Percentiles rank a stretch among this genome's conserved stretches.
phyloP scores from a whole-genome alignment of 2,329 filamentous ascomycete genomes.

The Aspergillus pseudonomiae region DNA sequence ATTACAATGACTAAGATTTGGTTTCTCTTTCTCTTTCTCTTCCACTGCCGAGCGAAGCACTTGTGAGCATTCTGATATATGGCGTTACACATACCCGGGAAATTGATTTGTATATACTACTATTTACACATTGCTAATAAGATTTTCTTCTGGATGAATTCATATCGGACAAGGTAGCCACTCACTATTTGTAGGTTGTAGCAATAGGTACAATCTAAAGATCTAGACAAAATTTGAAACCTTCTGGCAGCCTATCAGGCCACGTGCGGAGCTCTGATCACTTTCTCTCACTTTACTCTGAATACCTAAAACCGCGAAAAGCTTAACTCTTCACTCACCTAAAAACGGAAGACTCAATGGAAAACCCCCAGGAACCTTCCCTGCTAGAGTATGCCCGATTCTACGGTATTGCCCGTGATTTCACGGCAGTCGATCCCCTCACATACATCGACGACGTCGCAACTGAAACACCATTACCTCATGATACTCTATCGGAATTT shows the following conservation, averaged over 20 bases:
- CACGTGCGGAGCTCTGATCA: background rate
- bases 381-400: slow-evolving; percentile 53
- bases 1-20: slow-evolving; percentile 57
- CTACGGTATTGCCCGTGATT: slow-evolving; percentile 46
- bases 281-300: background rate
- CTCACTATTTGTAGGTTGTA: background rate
- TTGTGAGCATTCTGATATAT: slow-evolving; percentile 7
- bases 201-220: background rate
- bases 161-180: background rate
- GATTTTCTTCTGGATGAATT: background rate
- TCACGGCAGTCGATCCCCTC: slow-evolving; percentile 33
- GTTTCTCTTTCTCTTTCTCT: background rate
- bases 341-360: slow-evolving; percentile 7
- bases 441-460: slow-evolving; percentile 21
- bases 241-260: background rate
- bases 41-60: slow-evolving; percentile 1
- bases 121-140: slow-evolving; percentile 1
- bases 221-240: too few relatives aligned
- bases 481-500: slow-evolving; percentile 24
- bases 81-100: slow-evolving; percentile 8
- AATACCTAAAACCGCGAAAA: background rate
- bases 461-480: slow-evolving; percentile 8
- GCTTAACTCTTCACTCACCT: background rate
- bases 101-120: background rate
- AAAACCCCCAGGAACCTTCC: slow-evolving; percentile 33